A percentile compares a stretch with the other conserved stretches of the same genome.
Conservation (phyloP, 257 asterid species). For the Pogostemon cablin region DNA sequence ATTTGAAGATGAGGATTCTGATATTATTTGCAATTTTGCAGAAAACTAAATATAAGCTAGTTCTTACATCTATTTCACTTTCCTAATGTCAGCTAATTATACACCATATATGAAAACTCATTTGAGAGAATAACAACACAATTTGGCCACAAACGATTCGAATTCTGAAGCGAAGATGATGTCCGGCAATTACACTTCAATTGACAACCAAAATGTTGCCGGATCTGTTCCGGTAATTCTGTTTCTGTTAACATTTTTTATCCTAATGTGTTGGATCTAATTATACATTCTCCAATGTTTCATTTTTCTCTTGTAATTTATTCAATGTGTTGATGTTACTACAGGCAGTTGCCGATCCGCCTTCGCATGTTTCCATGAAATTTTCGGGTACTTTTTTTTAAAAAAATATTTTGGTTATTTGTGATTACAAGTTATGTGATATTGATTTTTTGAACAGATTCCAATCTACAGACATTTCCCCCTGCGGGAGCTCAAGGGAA, state of each 20-base stretch:
- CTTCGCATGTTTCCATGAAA: constrained; percentile 71
- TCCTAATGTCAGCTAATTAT: constrained; percentile 27
- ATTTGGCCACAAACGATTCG: constrained; percentile 24
- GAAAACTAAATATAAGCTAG: background rate
- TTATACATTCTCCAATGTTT: background rate
- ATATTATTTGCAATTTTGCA: background rate
- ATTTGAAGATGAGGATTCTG: background rate
- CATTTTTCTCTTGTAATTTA: constrained; percentile 1
- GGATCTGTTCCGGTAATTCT: constrained; percentile 89
- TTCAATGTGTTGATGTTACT: constrained; percentile 26
- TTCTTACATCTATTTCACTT: background rate
- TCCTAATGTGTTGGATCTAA: constrained; percentile 34
- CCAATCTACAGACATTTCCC: constrained; percentile 95
- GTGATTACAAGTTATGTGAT: constrained; percentile 15
- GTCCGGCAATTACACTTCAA: constrained; percentile 86
- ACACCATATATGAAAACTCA: background rate
- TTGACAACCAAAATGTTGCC: constrained; percentile 75
- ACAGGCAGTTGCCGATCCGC: constrained; percentile 79
- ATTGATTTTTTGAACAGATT: constrained; percentile 52
- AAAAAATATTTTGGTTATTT: background rate
- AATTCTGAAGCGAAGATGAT: constrained; percentile 60
- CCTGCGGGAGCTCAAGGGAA: constrained; percentile 83
- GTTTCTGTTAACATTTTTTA: background rate
- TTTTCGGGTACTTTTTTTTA: constrained; percentile 55
- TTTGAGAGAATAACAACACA: background rate